Evolutionary conservation across 2,329 filamentous ascomycete genomes (phyloP), one percentile per base, ranked within the genome.

Genomic region (Dactylellina drechsleri): DNA sequence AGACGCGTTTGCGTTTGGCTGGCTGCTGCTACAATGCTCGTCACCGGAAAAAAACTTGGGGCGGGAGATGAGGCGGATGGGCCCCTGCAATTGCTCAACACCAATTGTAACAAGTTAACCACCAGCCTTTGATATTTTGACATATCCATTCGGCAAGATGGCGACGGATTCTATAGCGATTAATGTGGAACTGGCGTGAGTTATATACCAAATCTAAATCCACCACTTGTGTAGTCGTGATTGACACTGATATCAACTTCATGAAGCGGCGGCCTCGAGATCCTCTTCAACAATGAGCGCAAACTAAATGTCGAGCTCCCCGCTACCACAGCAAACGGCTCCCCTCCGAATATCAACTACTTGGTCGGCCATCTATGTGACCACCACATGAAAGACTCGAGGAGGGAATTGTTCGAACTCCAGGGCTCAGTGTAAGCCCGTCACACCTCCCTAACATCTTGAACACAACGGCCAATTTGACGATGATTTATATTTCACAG

Each of bases 371-470:
- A 96, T 82, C 88, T 98, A 10, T 93, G 92, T 82, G 84, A 91
- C 41, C 86, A 93, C 78, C 83, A 92, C 65, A 96, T 98, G 92
- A 91, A 89, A 79, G 93, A 97, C 82, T 86, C 86, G 23, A 87
- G 94, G 68, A 91, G 91, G 81, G 94, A 98, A 70, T 85, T 98
- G 68, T 98, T 99, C 80, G 89, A 98, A 40, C 85, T 97, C 20
- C 92, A 97, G 77, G 89, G 87, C 79, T 89, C 93, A 79, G 90
- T 98, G 94, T 97, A 88, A 81, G 92, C 88, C 61, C 71, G 40
- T 43, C 43, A 49, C 16, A n/a, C 45, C 23, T 10, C 8, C 28
- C 5, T 18, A n/a, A 45, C 5, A 16, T 15, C 40, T 5, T 15
- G n/a, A 36, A 36, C 31, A 36, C 31, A n/a, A 5, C 18, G 31